Percentiles rank a stretch among this genome's conserved stretches.
These are phyloP conservation scores for Solanum paucissectum DNA, from an alignment of 257 asterid species.

Conservation along the genomic window DNA sequence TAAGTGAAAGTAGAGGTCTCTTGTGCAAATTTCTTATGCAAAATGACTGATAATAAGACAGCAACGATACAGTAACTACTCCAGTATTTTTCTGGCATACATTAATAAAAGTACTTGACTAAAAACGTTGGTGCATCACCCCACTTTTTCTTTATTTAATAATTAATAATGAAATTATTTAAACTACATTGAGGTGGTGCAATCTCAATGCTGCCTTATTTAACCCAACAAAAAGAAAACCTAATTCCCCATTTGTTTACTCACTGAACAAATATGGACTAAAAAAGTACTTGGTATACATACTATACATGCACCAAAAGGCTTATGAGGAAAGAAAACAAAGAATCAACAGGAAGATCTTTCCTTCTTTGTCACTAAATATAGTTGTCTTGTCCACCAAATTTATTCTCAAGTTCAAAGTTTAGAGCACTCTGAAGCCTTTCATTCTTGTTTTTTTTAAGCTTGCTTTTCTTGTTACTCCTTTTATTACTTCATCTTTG, in stretches of 20 bases:
- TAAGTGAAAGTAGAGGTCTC: not conserved
- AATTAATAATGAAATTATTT: not conserved
- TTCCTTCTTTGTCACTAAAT: not conserved
- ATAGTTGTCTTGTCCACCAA: not conserved
- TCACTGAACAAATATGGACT: not conserved
- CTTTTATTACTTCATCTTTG: not conserved
- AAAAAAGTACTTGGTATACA: not conserved
- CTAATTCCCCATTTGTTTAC: not conserved
- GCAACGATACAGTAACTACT: not conserved
- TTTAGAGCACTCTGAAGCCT: not conserved
- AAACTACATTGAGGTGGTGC: not conserved
- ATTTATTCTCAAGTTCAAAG: not conserved
- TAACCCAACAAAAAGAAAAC: not conserved
- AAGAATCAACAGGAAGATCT: not conserved
- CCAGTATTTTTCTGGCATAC: not conserved
- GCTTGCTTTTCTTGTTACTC: not conserved
- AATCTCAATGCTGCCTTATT: not conserved
- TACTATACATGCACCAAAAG: not conserved
- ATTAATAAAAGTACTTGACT: not conserved
- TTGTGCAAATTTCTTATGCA: not conserved
- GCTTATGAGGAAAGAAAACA: not conserved
- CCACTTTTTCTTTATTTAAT: not conserved
- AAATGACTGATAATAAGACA: not conserved
- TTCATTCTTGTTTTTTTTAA: not conserved
- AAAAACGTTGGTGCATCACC: not conserved